Base-by-base conservation (phyloP, 345 rosid species). In the Citrus maxima region DNA sequence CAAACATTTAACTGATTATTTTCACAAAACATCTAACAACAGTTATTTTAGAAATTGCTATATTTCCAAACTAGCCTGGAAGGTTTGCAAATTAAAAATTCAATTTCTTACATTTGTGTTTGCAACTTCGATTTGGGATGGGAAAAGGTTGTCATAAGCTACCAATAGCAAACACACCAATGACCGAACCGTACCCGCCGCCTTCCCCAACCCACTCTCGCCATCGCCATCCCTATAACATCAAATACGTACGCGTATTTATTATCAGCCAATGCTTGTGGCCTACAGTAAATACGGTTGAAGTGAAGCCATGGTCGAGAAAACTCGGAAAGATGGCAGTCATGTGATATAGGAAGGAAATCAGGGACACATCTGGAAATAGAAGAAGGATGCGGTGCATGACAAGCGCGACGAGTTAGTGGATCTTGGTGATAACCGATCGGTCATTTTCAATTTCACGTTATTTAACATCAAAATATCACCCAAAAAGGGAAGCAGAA, bases 401-500 rank as follows among this genome's bases (percentile, higher is more conserved):
- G 66, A 22, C 74, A 18, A 40, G 38, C 38, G 51, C 51, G 51
- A 42, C 19, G 27, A 32, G 27, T 22, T 58, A 60, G 72, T 32
- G 16, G 76, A 13, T 35, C 62, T 24, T 56, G 58, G 14, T 75
- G 77, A 71, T 65, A 82, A 77, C 70, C 51, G 60, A 68, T 66
- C 59, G 21, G 80, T 82, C 85, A 34, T 70, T 25, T 32, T 82
- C 80, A 62, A 46, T 61, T 76, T 79, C 80, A 75, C 82, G 82
- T 37, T 30, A 51, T 61, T 73, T 54, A 10, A 10, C 13, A 46
- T 27, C 63, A 9, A 60, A 67, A 73, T 69, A 55, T 51, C 40
- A 35, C 30, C 28, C 21, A 30, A 72, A 27, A 58, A 68, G 46
- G 40, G 14, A 5, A 59, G 69, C 12, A 27, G 7, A 12, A 56